A percentile compares a stretch with the other conserved stretches of the same genome.
phyloP scores from a whole-genome alignment of 2,329 filamentous ascomycete genomes.

The Pseudopyrenochaeta lycopersici region DNA sequence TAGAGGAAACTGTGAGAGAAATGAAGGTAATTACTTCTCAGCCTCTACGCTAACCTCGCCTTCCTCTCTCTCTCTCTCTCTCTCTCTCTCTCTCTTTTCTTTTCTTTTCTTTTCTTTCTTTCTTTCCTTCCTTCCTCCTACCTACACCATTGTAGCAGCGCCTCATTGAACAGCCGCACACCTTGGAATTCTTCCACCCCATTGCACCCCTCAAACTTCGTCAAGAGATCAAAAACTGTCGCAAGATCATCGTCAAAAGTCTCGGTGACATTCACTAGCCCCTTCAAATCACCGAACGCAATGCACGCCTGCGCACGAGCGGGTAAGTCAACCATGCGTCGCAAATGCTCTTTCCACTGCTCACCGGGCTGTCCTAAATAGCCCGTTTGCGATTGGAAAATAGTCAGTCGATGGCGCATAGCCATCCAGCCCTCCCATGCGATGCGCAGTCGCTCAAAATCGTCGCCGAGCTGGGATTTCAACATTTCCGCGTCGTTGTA shows the following conservation, averaged over 20 bases:
- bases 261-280: neutral
- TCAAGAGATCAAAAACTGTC: constrained; percentile 21
- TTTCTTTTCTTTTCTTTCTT: too few species aligned
- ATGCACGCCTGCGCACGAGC: constrained; percentile 11
- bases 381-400: constrained; percentile 7
- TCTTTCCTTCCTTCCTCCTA: neutral
- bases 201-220: constrained; percentile 12
- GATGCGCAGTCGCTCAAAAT: neutral
- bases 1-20: too few species aligned
- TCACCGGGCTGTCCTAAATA: constrained; percentile 13
- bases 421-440: constrained; percentile 12
- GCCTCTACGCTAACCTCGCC: too few species aligned
- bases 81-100: too few species aligned
- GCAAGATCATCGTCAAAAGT: constrained; percentile 14
- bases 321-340: constrained; percentile 1
- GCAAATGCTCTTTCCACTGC: constrained; percentile 15
- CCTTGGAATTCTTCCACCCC: constrained; percentile 15
- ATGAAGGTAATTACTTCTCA: too few species aligned
- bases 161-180: constrained; percentile 11
- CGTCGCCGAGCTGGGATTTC: neutral
- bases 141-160: constrained; percentile 16
- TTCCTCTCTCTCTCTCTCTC: too few species aligned
- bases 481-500: constrained; percentile 1
- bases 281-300: constrained; percentile 14
- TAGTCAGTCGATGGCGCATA: constrained; percentile 13